Percentiles rank a stretch among this genome's conserved stretches.
Evolutionary conservation across 176 grass and related monocot species (phyloP).

Genomic region (Raddia guianensis): DNA sequence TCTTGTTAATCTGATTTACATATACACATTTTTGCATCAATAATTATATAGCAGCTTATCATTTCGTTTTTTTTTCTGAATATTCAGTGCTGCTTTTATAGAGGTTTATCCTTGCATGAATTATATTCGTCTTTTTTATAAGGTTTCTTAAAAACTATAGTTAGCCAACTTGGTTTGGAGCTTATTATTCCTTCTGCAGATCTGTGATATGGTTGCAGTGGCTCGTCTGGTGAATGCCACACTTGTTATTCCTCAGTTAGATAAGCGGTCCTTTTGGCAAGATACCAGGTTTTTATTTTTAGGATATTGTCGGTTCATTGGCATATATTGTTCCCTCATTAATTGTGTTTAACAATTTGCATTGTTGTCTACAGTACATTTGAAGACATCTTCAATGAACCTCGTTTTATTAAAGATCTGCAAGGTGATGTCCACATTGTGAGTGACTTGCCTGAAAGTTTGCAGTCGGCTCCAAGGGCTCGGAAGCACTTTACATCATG

Average conservation of each 20-base stretch:
- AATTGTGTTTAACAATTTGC: conserved; percentile 17
- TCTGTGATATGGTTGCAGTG: conserved; percentile 95
- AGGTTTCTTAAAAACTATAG: not conserved
- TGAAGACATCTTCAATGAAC: conserved; percentile 84
- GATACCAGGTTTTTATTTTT: conserved; percentile 69
- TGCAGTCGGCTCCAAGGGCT: conserved; percentile 75
- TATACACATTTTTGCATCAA: conserved; percentile 1
- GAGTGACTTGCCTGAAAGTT: conserved; percentile 64
- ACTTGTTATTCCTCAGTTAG: conserved; percentile 90
- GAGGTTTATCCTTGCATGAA: not conserved
- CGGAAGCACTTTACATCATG: conserved; percentile 96
- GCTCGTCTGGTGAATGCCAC: conserved; percentile 92
- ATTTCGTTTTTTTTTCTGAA: conserved; percentile 26
- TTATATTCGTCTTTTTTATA: conserved; percentile 12
- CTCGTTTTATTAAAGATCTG: conserved; percentile 76
- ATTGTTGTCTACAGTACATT: conserved; percentile 58
- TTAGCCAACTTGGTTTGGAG: conserved; percentile 9
- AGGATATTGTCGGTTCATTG: conserved; percentile 5
- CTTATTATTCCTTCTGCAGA: conserved; percentile 51
- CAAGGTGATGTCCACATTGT: conserved; percentile 78
- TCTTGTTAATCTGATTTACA: conserved; percentile 19
- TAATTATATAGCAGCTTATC: not conserved
- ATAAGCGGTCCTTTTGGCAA: conserved; percentile 97
- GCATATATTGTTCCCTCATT: conserved; percentile 14
- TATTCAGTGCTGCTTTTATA: conserved; percentile 10